A percentile compares a stretch with the other conserved stretches of the same genome.
phyloP scores from a whole-genome alignment of 2,329 filamentous ascomycete species.

The Alternaria burnsii region DNA sequence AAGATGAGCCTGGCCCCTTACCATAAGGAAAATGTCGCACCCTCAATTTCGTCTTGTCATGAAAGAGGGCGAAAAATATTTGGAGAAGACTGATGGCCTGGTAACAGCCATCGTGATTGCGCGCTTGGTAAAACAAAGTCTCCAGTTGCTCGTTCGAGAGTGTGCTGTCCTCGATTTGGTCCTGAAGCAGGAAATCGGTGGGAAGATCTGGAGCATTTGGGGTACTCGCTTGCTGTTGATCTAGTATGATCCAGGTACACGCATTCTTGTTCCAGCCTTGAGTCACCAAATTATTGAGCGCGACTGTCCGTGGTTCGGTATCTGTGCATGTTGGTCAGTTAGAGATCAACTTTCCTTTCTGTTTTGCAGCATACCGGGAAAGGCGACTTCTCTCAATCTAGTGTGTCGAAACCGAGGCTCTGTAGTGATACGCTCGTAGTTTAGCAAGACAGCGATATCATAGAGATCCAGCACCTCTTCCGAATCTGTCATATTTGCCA shows the following conservation, averaged over 20 bases:
- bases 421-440: not conserved
- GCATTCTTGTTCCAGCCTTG: conserved; percentile 7
- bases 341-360: not conserved
- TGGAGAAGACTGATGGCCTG: conserved; percentile 2
- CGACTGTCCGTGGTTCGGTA: not conserved
- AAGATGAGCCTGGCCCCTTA: not conserved
- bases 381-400: conserved; percentile 6
- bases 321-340: not conserved
- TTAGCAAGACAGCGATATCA: conserved; percentile 1
- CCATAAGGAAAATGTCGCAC: conserved; percentile 3
- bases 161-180: not conserved
- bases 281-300: not conserved
- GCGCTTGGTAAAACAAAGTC: conserved; percentile 8
- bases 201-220: not conserved
- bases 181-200: not conserved
- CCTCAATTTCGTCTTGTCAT: not conserved
- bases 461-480: conserved; percentile 6
- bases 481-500: not conserved
- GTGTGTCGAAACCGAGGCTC: conserved; percentile 3
- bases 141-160: conserved; percentile 7
- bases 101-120: conserved; percentile 3
- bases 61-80: conserved; percentile 3
- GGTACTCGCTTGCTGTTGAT: not conserved
- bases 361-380: not conserved
- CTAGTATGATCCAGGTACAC: conserved; percentile 3